phyloP scores from a whole-genome alignment of 495 filamentous ascomycete species.

The Talaromyces liani region DNA sequence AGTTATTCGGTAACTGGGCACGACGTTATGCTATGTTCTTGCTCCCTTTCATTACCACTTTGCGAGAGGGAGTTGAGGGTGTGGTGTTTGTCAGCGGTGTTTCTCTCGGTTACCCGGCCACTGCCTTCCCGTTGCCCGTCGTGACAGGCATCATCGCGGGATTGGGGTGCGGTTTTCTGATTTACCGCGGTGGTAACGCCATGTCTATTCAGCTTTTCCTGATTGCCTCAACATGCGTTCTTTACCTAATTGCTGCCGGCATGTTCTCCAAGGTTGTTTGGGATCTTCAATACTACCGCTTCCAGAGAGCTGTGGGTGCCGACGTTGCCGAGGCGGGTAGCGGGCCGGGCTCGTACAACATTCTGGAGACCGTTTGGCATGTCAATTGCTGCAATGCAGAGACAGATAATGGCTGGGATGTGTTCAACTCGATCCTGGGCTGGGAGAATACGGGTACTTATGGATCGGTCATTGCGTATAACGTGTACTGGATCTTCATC shows the following conservation, averaged over 20 bases:
- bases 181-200: constrained; percentile 61
- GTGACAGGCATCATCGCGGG: constrained; percentile 61
- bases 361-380: constrained; percentile 80
- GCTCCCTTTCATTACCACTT: constrained; percentile 75
- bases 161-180: constrained; percentile 53
- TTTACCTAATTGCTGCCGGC: constrained; percentile 82
- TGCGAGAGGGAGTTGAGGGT: constrained; percentile 75
- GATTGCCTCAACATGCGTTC: constrained; percentile 70
- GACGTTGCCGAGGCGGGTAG: constrained; percentile 68
- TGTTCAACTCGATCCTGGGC: constrained; percentile 75
- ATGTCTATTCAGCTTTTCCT: constrained; percentile 72
- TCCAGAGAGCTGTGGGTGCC: constrained; percentile 35
- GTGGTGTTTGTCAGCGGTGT: constrained; percentile 80
- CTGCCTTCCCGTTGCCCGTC: constrained; percentile 66
- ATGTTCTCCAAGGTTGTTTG: constrained; percentile 73
- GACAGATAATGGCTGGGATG: constrained; percentile 79
- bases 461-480: constrained; percentile 73
- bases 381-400: constrained; percentile 80
- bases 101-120: constrained; percentile 63
- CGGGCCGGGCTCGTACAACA: constrained; percentile 84
- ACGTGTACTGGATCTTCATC: constrained; percentile 72
- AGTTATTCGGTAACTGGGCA: constrained; percentile 7
- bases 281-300: constrained; percentile 47
- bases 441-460: constrained; percentile 90
- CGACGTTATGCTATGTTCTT: constrained; percentile 65